Base-by-base conservation (phyloP, 2,329 filamentous ascomycete species). In the Exophiala bonariae region DNA sequence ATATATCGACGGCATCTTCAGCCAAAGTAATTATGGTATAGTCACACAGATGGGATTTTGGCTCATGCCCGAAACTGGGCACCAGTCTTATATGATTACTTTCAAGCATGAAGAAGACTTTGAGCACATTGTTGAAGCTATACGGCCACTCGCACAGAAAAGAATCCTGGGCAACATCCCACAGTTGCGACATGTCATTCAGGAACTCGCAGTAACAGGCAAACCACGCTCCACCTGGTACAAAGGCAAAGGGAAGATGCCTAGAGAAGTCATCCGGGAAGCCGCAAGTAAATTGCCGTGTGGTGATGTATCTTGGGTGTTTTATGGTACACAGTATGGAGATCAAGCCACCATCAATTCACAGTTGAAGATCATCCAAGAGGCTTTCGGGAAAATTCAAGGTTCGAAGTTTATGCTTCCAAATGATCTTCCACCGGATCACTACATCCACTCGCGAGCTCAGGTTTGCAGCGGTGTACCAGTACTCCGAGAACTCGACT, bases 11-110 rank as follows among this genome's bases (percentile, higher is more conserved):
- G 67, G 67, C 10, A 58, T 60, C n/a, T 60, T 60, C 47, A 57
- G 49, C 17, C 58, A 60, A 20, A 54, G 50, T 32, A 59, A 60
- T 41, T 47, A 69, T 69, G 64, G 69, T 16, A 59, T 60, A 43
- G 43, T 60, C 28, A 59, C 58, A 20, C 58, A 60, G 32, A 48
- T 60, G 45, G 58, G 58, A 4, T 59, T 60, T 38, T 51, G 51
- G 36, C 33, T 60, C 17, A 59, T 58, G 55, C 58, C 68, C 4
- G 63, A 59, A 11, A 61, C 65, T 2, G 59, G 61, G 1, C 63
- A 70, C 52, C 66, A 70, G 48, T 63, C 67, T 1, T 73, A 68
- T 61, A 63, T 65, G 59, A 60, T 71, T 46, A 71, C 68, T 0
- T 69, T 71, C 42, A 64, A 65, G 20, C 60, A 57, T 32, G 67